Percentiles rank a stretch among this genome's conserved stretches.
phyloP scores from a whole-genome alignment of 2,329 filamentous ascomycete species.

The Didymella sp. region DNA sequence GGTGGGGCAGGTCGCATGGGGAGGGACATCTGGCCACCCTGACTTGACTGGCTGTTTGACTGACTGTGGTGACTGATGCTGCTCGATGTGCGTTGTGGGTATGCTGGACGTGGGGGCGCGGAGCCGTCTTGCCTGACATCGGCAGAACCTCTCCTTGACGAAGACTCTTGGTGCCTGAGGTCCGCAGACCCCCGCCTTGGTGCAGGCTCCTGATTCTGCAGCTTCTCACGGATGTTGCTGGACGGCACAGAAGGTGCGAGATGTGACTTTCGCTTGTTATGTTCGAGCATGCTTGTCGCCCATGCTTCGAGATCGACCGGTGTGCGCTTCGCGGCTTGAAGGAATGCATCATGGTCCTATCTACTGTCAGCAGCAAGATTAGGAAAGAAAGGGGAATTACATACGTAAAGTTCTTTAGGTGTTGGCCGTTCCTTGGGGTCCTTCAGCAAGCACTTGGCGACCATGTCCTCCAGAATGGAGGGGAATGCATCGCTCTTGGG shows the following conservation, averaged over 20 bases:
- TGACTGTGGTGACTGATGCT: constrained; percentile 41
- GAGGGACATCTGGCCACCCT: constrained; percentile 48
- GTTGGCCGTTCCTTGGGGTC: constrained; percentile 87
- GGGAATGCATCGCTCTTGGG: constrained; percentile 98
- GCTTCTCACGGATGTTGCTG: constrained; percentile 54
- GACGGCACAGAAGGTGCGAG: constrained; percentile 81
- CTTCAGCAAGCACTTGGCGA: constrained; percentile 93
- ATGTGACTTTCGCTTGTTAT: constrained; percentile 94
- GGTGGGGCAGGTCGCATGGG: constrained; percentile 56
- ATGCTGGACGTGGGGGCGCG: constrained; percentile 49
- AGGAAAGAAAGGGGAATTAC: constrained; percentile 44
- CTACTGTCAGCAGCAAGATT: constrained; percentile 22
- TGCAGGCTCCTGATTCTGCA: constrained; percentile 46
- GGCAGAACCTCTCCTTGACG: constrained; percentile 34
- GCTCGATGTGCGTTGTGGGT: constrained; percentile 54
- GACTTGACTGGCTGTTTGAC: constrained; percentile 19
- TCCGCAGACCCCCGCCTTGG: constrained; percentile 35
- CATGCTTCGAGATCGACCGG: constrained; percentile 93
- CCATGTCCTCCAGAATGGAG: constrained; percentile 92
- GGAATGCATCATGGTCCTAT: constrained; percentile 89
- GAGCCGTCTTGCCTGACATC: constrained; percentile 35
- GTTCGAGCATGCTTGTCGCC: constrained; percentile 93
- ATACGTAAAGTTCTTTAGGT: constrained; percentile 88
- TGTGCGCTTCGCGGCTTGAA: constrained; percentile 94
- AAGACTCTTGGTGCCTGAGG: constrained; percentile 37